Percentiles rank a stretch among this genome's conserved stretches.
Conservation (phyloP, 2,329 filamentous ascomycete species). For the Curvularia spicifera region DNA sequence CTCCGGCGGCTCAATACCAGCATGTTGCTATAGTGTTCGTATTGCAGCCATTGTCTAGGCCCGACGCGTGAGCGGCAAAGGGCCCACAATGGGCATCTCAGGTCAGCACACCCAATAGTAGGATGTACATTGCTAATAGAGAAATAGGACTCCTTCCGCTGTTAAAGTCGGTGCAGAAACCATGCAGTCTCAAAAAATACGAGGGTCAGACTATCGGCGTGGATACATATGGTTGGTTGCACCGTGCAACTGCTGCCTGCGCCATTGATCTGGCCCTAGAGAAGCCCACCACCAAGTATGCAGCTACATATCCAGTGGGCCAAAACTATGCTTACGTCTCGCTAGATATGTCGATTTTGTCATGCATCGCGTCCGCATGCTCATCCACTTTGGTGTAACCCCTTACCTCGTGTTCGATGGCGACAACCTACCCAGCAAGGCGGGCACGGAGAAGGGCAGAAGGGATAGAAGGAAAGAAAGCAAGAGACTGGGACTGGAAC, state of each 20-base stretch:
- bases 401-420: slow-evolving; percentile 97
- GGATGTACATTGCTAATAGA: slow-evolving; percentile 25
- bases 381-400: slow-evolving; percentile 89
- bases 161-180: slow-evolving; percentile 94
- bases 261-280: slow-evolving; percentile 88
- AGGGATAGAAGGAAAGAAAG: slow-evolving; percentile 77
- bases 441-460: slow-evolving; percentile 80
- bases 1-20: not conserved
- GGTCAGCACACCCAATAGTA: slow-evolving; percentile 41
- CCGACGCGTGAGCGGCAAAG: slow-evolving; percentile 38
- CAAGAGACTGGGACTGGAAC: slow-evolving; percentile 75
- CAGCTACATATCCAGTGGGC: slow-evolving; percentile 10
- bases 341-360: slow-evolving; percentile 85
- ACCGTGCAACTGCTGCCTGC: slow-evolving; percentile 88
- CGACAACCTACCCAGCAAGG: slow-evolving; percentile 92
- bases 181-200: slow-evolving; percentile 84
- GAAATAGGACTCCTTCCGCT: slow-evolving; percentile 81
- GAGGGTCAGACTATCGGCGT: slow-evolving; percentile 88
- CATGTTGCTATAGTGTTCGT: slow-evolving; percentile 30
- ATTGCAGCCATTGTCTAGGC: slow-evolving; percentile 30
- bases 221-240: slow-evolving; percentile 97
- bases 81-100: slow-evolving; percentile 50
- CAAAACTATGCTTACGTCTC: slow-evolving; percentile 19
- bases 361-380: slow-evolving; percentile 90
- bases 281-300: slow-evolving; percentile 85